These are phyloP conservation scores for Lachancea sp. DNA, from an alignment of 805 yeast genomes.

Conservation along the genomic window DNA sequence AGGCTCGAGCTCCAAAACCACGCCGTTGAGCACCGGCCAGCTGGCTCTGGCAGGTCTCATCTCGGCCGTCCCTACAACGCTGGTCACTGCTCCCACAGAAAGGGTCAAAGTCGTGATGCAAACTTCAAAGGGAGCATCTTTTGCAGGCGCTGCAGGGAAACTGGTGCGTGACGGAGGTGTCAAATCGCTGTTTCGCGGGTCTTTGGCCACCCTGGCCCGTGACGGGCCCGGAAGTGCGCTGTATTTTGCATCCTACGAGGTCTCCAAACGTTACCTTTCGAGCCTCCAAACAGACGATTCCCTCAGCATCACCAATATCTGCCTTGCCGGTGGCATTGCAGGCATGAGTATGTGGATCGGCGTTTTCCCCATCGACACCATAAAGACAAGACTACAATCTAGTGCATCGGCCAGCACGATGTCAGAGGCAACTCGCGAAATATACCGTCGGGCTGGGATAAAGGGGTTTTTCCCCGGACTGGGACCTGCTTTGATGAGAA, in stretches of 20 bases:
- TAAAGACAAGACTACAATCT: conserved; percentile 48
- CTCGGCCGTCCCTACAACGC: conserved; percentile 90
- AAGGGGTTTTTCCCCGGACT: conserved; percentile 96
- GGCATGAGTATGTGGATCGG: conserved; percentile 97
- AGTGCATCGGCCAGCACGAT: conserved; percentile 44
- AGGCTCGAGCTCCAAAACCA: conserved; percentile 9
- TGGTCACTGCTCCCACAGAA: conserved; percentile 97
- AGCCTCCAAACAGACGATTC: conserved; percentile 39
- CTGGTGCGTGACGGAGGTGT: conserved; percentile 78
- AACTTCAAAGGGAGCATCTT: conserved; percentile 42
- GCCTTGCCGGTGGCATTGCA: conserved; percentile 90
- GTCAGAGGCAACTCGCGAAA: conserved; percentile 55
- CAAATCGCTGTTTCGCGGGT: conserved; percentile 81
- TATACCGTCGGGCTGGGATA: conserved; percentile 58
- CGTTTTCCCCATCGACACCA: conserved; percentile 93
- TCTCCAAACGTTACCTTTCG: conserved; percentile 58
- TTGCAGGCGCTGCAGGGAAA: conserved; percentile 45
- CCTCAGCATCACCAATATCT: conserved; percentile 65
- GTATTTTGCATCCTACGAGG: conserved; percentile 92
- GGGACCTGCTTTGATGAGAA: conserved; percentile 89
- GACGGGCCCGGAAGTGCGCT: conserved; percentile 97
- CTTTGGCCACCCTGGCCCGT: conserved; percentile 85
- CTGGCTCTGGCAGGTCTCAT: conserved; percentile 89
- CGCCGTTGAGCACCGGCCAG: conserved; percentile 52
- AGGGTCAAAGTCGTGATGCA: conserved; percentile 92